phyloP scores from a whole-genome alignment of 768 basidiomycete genomes.

The Pleurotus ostreatus region DNA sequence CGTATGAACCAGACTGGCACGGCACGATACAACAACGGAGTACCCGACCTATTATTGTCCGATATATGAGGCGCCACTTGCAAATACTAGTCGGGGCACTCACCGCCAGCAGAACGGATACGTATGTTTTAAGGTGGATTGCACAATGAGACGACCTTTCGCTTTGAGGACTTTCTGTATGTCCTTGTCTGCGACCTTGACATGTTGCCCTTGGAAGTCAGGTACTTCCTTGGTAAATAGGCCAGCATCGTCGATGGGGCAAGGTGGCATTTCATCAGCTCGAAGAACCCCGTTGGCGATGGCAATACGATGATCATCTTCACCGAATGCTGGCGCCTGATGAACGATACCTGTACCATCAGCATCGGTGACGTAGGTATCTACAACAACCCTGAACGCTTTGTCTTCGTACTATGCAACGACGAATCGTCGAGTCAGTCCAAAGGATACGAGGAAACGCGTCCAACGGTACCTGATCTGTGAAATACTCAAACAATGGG shows the following conservation, averaged over 20 bases:
- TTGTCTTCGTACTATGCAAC: constrained; percentile 77
- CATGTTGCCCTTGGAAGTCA: constrained; percentile 83
- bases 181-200: constrained; percentile 95
- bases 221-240: constrained; percentile 85
- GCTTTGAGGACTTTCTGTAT: constrained; percentile 89
- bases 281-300: constrained; percentile 79
- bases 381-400: constrained; percentile 85
- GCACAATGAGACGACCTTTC: constrained; percentile 83
- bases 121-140: constrained; percentile 81
- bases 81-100: constrained; percentile 3
- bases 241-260: constrained; percentile 89
- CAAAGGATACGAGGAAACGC: background rate
- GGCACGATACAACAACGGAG: constrained; percentile 93
- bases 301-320: constrained; percentile 95
- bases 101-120: constrained; percentile 99
- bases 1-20: constrained; percentile 96
- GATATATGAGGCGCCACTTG: background rate
- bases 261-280: constrained; percentile 91
- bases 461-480: constrained; percentile 63
- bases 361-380: constrained; percentile 89
- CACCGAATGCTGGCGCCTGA: constrained; percentile 97
- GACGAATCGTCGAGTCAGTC: background rate
- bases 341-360: constrained; percentile 99
- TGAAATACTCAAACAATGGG: constrained; percentile 96
- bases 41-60: constrained; percentile 64